Evolutionary conservation across 768 basidiomycete species (phyloP).

Genomic region (Tricholoma matsutake): DNA sequence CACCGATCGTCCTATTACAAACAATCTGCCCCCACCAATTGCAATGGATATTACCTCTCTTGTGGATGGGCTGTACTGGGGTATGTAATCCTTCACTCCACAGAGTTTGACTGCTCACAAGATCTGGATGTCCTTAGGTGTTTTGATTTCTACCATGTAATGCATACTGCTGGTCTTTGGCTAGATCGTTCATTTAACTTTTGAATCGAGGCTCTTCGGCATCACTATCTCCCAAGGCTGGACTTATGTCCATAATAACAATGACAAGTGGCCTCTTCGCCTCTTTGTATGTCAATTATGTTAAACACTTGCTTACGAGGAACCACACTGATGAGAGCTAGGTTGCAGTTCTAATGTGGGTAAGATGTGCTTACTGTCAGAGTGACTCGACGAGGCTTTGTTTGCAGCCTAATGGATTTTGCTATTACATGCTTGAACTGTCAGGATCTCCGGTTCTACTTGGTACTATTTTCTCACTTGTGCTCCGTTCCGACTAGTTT

Average conservation of each 20-base stretch:
- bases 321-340: background rate
- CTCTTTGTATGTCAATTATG: background rate
- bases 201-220: background rate
- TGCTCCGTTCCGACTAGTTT: too few relatives aligned
- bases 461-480: too few relatives aligned
- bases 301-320: background rate
- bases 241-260: background rate
- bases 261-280: background rate
- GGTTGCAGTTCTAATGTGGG: background rate
- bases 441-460: too few relatives aligned
- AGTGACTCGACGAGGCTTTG: background rate
- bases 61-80: background rate
- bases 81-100: background rate
- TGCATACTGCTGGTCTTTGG: background rate
- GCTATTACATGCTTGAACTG: too few relatives aligned
- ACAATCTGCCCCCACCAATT: background rate
- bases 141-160: background rate
- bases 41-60: background rate
- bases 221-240: background rate
- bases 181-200: background rate
- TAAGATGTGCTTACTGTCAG: background rate
- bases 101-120: background rate
- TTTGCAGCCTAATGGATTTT: background rate
- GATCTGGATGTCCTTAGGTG: background rate
- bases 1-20: too few relatives aligned